Evolutionary conservation across 352 stramenopile genomes (phyloP), one percentile per base, ranked within the genome.

Genomic region (Globisporangium iwayamae): DNA sequence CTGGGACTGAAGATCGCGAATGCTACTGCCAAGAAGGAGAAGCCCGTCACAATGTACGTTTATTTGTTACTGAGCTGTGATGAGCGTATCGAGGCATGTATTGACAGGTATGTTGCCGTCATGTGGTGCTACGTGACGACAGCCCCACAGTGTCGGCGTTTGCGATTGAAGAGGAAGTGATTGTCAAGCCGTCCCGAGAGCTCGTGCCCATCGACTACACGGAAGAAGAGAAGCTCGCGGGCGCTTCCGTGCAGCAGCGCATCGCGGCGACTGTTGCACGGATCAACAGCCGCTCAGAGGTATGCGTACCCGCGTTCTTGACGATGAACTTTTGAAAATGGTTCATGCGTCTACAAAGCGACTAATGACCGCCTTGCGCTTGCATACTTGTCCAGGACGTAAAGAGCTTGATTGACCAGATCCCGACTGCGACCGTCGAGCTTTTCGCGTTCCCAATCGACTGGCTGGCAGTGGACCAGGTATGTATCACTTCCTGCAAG

Each of bases 161-260:
- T 43, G 66, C 58, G 0, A 48, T 78, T 2, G 73, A 86, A 54
- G 77, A 86, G 14, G 66, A 72, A 25, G 67, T 70, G 4, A 71
- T 74, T 38, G 56, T 38, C 18, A 86, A 86, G 53, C 77, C 77
- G 2, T 43, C 72, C 41, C 77, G 77, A 0, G 71, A 70, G n/a
- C 68, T 83, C 54, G 65, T 86, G 1, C 73, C 68, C 18, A 71
- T 86, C 43, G 77, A 86, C 57, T 86, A 83, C 60, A 76, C 73
- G 13, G 77, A 83, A 22, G 77, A 82, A 43, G 77, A 83, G 47
- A 66, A 68, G 16, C 61, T 68, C 18, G 75, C 66, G 1, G 63
- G 62, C 0, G 63, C 68, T 4, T 56, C 65, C 0, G 56, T 70
- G 9, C 59, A 75, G 47, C 62, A 81, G 50, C 66, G 68, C 22